Percentiles rank a stretch among this genome's conserved stretches.
Evolutionary conservation across 345 rosid genomes (phyloP).

Genomic region (Raphanus raphanistrum): DNA sequence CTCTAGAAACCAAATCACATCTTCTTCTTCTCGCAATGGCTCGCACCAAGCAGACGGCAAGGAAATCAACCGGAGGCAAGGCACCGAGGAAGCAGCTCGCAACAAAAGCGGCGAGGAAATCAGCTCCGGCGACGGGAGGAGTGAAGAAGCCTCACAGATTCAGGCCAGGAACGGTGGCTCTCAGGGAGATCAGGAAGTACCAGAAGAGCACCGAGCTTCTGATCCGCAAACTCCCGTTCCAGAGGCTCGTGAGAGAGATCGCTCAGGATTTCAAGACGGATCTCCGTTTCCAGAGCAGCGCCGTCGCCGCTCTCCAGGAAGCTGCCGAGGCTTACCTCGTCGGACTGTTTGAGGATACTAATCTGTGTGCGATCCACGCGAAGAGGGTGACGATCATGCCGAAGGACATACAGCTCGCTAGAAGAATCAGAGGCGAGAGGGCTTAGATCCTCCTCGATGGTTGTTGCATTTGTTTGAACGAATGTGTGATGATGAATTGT

Average conservation of each 20-base stretch:
- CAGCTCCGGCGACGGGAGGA: conserved; percentile 69
- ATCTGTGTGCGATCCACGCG: conserved; percentile 63
- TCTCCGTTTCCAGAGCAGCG: conserved; percentile 63
- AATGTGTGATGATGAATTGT: background rate
- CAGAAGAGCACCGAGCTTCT: conserved; percentile 67
- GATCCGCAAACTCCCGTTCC: conserved; percentile 60
- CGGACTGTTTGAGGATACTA: conserved; percentile 60
- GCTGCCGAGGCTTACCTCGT: conserved; percentile 63
- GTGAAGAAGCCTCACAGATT: conserved; percentile 73
- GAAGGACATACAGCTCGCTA: conserved; percentile 59
- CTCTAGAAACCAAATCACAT: too few relatives aligned
- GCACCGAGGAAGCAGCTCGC: conserved; percentile 68
- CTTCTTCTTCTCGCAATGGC: conserved; percentile 39
- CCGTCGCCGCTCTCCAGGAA: conserved; percentile 63
- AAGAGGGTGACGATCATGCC: conserved; percentile 71
- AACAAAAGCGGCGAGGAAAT: conserved; percentile 62
- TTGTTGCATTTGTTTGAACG: background rate
- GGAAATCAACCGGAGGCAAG: conserved; percentile 66
- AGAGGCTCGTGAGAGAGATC: conserved; percentile 59
- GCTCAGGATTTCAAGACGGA: conserved; percentile 70
- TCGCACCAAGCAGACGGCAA: conserved; percentile 63
- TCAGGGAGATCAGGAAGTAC: conserved; percentile 59
- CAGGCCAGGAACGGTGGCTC: conserved; percentile 64
- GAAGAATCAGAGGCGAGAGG: conserved; percentile 62
- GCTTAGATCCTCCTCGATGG: conserved; percentile 31